A percentile compares a stretch with the other conserved stretches of the same genome.
Conservation (phyloP, 768 basidiomycete genomes). For the Mycena crocata region DNA sequence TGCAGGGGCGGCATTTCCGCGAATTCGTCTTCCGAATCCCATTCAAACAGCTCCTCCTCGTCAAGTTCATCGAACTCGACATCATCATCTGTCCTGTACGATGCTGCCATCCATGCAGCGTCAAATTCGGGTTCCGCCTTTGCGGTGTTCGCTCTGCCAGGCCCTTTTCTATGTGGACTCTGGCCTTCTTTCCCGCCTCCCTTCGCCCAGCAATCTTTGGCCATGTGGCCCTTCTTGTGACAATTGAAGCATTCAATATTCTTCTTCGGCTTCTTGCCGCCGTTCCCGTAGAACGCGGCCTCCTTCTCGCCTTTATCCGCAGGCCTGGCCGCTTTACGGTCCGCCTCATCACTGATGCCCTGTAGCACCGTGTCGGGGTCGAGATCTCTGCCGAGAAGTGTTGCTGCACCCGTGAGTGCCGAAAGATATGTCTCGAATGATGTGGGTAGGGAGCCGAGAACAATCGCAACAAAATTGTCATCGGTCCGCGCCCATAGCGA, state of each 20-base stretch:
- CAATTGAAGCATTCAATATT: slow-evolving; percentile 43
- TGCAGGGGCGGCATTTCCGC: neutral
- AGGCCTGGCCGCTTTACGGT: slow-evolving; percentile 1
- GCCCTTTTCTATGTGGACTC: slow-evolving; percentile 32
- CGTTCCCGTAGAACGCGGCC: slow-evolving; percentile 14
- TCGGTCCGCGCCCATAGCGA: neutral
- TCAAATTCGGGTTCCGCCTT: neutral
- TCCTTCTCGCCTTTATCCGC: neutral
- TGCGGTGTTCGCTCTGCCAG: slow-evolving; percentile 7
- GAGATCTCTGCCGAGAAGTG: neutral
- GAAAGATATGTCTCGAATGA: neutral
- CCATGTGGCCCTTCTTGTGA: slow-evolving; percentile 42
- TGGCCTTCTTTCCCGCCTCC: slow-evolving; percentile 54
- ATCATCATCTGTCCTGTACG: neutral
- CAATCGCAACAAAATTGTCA: no score
- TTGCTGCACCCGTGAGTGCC: neutral
- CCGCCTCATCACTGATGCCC: slow-evolving; percentile 10
- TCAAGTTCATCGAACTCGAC: slow-evolving; percentile 8
- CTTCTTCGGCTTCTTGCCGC: neutral
- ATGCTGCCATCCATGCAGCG: neutral
- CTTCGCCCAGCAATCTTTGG: slow-evolving; percentile 48
- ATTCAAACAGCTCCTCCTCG: neutral
- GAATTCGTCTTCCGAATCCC: neutral
- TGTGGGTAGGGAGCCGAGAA: no score
- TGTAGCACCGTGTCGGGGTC: neutral